Base-by-base conservation (phyloP, 345 rosid genomes). In the Heritiera fomes region DNA sequence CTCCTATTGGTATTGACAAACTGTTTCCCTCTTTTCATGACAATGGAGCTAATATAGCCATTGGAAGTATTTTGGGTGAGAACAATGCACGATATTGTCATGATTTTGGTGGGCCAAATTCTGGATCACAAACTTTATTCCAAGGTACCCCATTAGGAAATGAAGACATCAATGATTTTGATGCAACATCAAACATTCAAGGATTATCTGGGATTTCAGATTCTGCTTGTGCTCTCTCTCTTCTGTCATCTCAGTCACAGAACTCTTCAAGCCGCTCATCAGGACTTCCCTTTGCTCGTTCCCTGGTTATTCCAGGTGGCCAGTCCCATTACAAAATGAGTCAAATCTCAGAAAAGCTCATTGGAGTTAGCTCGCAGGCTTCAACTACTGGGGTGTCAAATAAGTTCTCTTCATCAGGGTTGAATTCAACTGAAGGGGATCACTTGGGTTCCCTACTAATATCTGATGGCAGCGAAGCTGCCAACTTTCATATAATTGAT, bases 151-250 rank as follows among this genome's bases (percentile, higher is more conserved):
- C 84, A 3, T 47, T 86, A 5, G 84, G 82, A 80, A 81, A 80
- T 76, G 87, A 80, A 73, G 85, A 84, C 73, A 84, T 83, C 65
- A 71, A 67, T 46, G 73, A 74, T 66, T 78, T 79, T n/a, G 73
- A 83, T 77, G 64, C 85, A 2, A 67, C 85, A 43, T 77, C 90
- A 76, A 75, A 84, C 47, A 78, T 85, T 77, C 87, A 79, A 47
- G 90, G 83, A 76, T 76, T 84, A 62, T 80, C 88, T 4, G 89
- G 86, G 82, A 78, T 82, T 46, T 82, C 88, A n/a, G 82, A 83
- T 59, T 83, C 95, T 62, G 82, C 87, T 77, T 78, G 93, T 90
- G 98, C 98, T 93, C 93, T 82, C 97, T 89, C 97, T 93, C 98
- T 92, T 94, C 98, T 94, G 97, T 94, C 98, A 90, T 61, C 89